Conservation (phyloP, 2,329 filamentous ascomycete genomes). For the Cladosporium cucumerinum region DNA sequence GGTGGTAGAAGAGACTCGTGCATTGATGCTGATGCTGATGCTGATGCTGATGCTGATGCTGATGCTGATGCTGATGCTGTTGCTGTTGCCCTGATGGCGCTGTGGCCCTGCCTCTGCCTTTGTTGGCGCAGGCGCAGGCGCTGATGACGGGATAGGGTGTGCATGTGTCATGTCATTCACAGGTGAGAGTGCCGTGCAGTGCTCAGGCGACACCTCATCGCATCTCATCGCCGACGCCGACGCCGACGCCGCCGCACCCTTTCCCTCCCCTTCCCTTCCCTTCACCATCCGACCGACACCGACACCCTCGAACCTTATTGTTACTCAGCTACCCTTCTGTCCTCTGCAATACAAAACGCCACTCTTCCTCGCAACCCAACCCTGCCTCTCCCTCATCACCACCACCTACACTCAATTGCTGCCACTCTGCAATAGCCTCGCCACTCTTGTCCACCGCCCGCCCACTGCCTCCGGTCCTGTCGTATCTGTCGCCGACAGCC, state of each 20-base stretch:
- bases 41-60: neutral
- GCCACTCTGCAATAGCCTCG: conserved; percentile 1
- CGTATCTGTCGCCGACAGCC: neutral
- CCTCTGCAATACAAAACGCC: conserved; percentile 1
- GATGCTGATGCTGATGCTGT: neutral
- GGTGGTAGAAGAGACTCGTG: neutral
- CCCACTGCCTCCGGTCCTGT: neutral
- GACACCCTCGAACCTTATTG: conserved; percentile 3
- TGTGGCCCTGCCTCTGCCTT: neutral
- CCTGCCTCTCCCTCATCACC: neutral
- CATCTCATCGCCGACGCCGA: neutral
- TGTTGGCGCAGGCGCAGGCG: neutral
- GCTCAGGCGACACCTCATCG: conserved; percentile 11
- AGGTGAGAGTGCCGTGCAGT: neutral
- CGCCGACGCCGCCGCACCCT: no score
- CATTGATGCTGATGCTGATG: neutral
- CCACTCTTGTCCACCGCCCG: neutral
- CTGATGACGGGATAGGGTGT: neutral
- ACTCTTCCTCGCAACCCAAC: neutral
- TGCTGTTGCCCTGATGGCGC: neutral
- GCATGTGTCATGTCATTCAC: neutral
- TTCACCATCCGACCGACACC: neutral
- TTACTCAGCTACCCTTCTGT: conserved; percentile 8
- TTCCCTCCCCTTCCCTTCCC: neutral
- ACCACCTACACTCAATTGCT: conserved; percentile 6